phyloP scores from a whole-genome alignment of 331 rosid species.

The Prunus yedoensis region DNA sequence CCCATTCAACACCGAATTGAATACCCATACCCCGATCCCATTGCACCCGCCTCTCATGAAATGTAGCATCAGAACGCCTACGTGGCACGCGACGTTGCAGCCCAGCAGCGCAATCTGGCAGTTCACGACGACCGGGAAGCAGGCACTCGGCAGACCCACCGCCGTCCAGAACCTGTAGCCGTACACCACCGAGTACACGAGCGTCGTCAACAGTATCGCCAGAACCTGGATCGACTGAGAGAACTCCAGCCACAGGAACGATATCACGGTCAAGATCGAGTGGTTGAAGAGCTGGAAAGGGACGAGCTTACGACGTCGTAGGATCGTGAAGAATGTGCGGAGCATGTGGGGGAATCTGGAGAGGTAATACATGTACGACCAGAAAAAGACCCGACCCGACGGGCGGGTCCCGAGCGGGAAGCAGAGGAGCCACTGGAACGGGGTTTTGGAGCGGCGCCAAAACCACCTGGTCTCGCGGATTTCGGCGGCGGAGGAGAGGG shows the following conservation, averaged over 20 bases:
- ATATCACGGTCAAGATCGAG: slow-evolving; percentile 53
- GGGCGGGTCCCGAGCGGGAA: slow-evolving; percentile 88
- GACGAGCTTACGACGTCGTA: slow-evolving; percentile 48
- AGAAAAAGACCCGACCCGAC: slow-evolving; percentile 89
- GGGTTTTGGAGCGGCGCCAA: slow-evolving; percentile 84
- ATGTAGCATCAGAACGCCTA: slow-evolving; percentile 68
- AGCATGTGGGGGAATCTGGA: slow-evolving; percentile 78
- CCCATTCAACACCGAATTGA: slow-evolving; percentile 65
- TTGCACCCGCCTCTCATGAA: slow-evolving; percentile 70
- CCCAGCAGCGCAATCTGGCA: slow-evolving; percentile 62
- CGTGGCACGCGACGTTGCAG: slow-evolving; percentile 67
- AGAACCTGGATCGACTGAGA: slow-evolving; percentile 84
- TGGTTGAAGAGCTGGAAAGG: slow-evolving; percentile 70
- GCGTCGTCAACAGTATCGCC: slow-evolving; percentile 65
- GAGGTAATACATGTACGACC: slow-evolving; percentile 77
- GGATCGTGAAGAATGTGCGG: slow-evolving; percentile 52
- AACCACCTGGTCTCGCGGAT: slow-evolving; percentile 93
- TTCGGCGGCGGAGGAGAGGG: slow-evolving; percentile 72
- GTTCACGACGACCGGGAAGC: slow-evolving; percentile 57
- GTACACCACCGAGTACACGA: slow-evolving; percentile 56
- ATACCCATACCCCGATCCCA: slow-evolving; percentile 82
- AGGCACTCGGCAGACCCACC: slow-evolving; percentile 51
- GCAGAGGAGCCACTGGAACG: slow-evolving; percentile 89
- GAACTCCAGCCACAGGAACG: slow-evolving; percentile 80
- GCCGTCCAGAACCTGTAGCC: slow-evolving; percentile 76